Evolutionary conservation across 495 filamentous ascomycete genomes (phyloP).

Genomic region (Penicillium maclennaniae): DNA sequence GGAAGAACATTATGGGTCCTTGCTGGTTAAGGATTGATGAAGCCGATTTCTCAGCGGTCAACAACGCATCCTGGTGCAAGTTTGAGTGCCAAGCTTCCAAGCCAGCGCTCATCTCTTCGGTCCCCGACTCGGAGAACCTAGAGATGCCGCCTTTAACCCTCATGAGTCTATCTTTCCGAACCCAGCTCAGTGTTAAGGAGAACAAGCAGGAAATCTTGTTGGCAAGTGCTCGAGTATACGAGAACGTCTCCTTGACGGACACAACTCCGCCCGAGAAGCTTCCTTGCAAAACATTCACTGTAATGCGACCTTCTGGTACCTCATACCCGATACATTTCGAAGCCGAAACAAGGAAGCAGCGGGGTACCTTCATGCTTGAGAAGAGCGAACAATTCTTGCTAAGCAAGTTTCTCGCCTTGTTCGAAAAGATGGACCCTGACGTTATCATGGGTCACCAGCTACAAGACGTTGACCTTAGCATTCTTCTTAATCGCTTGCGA

Average conservation of each 20-base stretch:
- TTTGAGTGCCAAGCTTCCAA: constrained; percentile 79
- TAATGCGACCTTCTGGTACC: constrained; percentile 75
- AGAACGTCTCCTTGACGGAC: constrained; percentile 81
- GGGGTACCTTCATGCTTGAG: constrained; percentile 70
- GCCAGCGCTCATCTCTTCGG: constrained; percentile 64
- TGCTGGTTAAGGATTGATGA: constrained; percentile 92
- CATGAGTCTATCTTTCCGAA: constrained; percentile 90
- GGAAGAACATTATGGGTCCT: constrained; percentile 97
- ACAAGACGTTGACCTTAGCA: constrained; percentile 93
- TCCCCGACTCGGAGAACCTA: constrained; percentile 71
- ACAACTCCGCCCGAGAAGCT: constrained; percentile 84
- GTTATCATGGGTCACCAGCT: constrained; percentile 93
- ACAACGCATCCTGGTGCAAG: constrained; percentile 95
- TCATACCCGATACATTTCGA: constrained; percentile 86
- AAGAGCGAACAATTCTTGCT: constrained; percentile 80
- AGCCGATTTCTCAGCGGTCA: constrained; percentile 76
- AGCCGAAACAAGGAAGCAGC: constrained; percentile 62
- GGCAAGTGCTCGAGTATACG: constrained; percentile 86
- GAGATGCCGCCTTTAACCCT: constrained; percentile 85
- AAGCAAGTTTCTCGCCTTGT: constrained; percentile 80
- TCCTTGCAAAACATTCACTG: constrained; percentile 83
- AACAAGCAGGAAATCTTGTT: constrained; percentile 96
- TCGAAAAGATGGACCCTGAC: constrained; percentile 87
- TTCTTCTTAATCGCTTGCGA: constrained; percentile 79
- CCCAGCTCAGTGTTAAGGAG: constrained; percentile 81